Evolutionary conservation across 2,329 filamentous ascomycete genomes (phyloP), one percentile per base, ranked within the genome.

Genomic region (Penicillium sp.): DNA sequence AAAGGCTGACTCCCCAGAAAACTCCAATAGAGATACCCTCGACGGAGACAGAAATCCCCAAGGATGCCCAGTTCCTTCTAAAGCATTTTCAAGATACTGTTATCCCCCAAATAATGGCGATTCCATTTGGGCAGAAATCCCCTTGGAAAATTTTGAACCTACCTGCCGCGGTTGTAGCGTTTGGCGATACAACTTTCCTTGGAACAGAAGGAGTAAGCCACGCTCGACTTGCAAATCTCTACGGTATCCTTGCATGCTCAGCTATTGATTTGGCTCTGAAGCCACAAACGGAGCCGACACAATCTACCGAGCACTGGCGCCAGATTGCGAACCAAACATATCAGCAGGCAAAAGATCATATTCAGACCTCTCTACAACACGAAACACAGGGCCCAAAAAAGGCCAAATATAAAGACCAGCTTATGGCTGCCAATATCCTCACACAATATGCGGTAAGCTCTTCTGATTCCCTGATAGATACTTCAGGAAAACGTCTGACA

Each of bases 331-430:
- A 62, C 4, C 59, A 65, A 21, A 58, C 66, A 18, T 66, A 69
- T 24, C 55, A 63, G 13, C 52, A 68, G 34, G 71, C 71, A 1
- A 71, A 65, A 51, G 64, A 67, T 29, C 63, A 70, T 48, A 67
- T 73, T 51, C 66, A 71, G 39, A 54, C 55, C 13, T 72, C 70
- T 4, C 31, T 74, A 11, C 62, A 67, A 23, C 40, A 61, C 5
- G 71, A 74, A 47, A 66, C 64, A 0, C 54, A 61, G 7, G 65
- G 66, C 1, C 58, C 66, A 9, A 64, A 63, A 26, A 69, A 68
- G 46, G 70, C 71, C 5, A 75, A 74, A 54, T 75, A 74, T 24
- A 75, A 75, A 50, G 71, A 75, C 19, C 71, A 73, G 48, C 54
- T 74, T 19, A 74, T 73, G 69, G 70, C 71, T 8, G 63, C 71